Conservation (phyloP, 306 rosid species). For the Alnus glutinosa region DNA sequence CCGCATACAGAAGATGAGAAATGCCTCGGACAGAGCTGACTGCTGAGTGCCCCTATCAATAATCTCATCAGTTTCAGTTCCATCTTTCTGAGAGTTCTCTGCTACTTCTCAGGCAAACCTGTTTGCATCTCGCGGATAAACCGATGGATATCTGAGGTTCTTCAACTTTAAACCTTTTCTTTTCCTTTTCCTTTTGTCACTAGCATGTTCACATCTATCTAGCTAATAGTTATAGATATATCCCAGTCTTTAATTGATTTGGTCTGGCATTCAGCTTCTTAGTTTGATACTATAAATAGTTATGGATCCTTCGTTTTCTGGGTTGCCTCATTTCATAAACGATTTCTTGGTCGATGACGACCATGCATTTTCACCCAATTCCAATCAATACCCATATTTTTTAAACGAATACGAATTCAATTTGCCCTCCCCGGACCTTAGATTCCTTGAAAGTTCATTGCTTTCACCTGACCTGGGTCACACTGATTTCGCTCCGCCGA, state of each 20-base stretch:
- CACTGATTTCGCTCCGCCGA: slow-evolving; percentile 11
- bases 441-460: slow-evolving; percentile 13
- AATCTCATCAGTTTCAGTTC: background rate
- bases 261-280: background rate
- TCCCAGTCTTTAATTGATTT: background rate
- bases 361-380: slow-evolving; percentile 12
- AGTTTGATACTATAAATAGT: background rate
- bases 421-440: slow-evolving; percentile 28
- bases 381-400: slow-evolving; percentile 20
- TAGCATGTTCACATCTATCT: too few species aligned
- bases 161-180: background rate
- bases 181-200: background rate
- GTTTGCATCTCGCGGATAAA: background rate
- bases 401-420: slow-evolving; percentile 11
- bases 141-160: slow-evolving; percentile 14
- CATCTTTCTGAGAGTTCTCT: background rate
- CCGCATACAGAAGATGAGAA: too few species aligned
- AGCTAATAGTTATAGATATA: background rate
- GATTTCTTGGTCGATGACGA: slow-evolving; percentile 1
- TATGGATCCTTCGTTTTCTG: slow-evolving; percentile 37
- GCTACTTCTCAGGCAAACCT: background rate
- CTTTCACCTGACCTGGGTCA: slow-evolving; percentile 16
- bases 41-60: too few species aligned
- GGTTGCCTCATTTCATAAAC: slow-evolving; percentile 26
- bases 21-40: too few species aligned